Evolutionary conservation across 1,139 yeast species (phyloP).

Genomic region (Nakaseomyces nivariensis): DNA sequence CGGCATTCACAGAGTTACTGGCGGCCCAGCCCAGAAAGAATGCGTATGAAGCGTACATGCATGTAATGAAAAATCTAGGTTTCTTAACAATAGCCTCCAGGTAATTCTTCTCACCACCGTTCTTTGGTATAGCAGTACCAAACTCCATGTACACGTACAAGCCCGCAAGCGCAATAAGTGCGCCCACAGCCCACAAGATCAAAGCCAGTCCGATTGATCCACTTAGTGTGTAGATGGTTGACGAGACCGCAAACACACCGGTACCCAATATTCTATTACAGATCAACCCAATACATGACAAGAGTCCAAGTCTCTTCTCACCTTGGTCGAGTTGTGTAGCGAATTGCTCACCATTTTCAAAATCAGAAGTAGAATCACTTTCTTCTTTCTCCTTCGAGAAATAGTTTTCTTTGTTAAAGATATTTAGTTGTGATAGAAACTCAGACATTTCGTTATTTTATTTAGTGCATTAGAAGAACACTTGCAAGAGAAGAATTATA

Average conservation of each 20-base stretch:
- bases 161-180: constrained; percentile 64
- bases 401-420: constrained; percentile 7
- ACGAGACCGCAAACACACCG: constrained; percentile 78
- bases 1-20: constrained; percentile 36
- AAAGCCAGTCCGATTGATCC: constrained; percentile 73
- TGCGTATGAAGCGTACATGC: constrained; percentile 68
- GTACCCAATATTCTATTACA: constrained; percentile 81
- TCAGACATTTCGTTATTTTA: neutral
- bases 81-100: constrained; percentile 59
- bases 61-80: constrained; percentile 61
- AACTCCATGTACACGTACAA: constrained; percentile 72
- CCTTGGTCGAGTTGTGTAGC: constrained; percentile 40
- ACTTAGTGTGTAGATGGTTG: constrained; percentile 50
- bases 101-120: constrained; percentile 84
- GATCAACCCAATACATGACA: constrained; percentile 58
- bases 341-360: constrained; percentile 24
- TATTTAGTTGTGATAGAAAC: constrained; percentile 5
- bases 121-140: constrained; percentile 74
- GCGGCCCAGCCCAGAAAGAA: constrained; percentile 82
- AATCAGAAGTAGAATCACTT: constrained; percentile 8
- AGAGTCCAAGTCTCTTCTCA: constrained; percentile 47
- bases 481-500: no score
- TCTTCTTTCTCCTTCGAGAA: neutral
- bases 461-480: no score
- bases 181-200: constrained; percentile 70